Conservation (phyloP, 2,329 filamentous ascomycete species). For the Sphaerulina musiva region DNA sequence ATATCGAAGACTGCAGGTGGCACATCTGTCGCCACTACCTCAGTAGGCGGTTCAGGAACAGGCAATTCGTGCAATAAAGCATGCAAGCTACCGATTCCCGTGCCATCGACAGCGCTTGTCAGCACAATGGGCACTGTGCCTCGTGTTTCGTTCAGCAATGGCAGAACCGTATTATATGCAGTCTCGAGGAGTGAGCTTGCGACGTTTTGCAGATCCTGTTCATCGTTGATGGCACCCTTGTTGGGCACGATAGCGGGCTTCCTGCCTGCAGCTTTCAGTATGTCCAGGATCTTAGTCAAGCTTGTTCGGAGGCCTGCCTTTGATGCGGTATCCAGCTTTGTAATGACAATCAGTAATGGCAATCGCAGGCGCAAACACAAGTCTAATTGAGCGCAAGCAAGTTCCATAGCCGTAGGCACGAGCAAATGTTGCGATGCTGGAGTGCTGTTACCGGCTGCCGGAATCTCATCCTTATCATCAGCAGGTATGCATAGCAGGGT, state of each 20-base stretch:
- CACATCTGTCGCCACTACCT: conserved; percentile 34
- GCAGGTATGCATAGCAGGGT: conserved; percentile 80
- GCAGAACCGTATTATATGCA: conserved; percentile 46
- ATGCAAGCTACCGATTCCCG: conserved; percentile 73
- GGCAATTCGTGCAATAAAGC: conserved; percentile 72
- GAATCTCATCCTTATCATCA: conserved; percentile 55
- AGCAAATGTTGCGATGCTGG: conserved; percentile 46
- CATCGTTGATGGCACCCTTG: conserved; percentile 24
- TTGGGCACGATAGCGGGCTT: conserved; percentile 62
- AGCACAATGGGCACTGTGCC: conserved; percentile 73
- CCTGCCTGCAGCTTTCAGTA: conserved; percentile 68
- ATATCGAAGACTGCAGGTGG: conserved; percentile 64
- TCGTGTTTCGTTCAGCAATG: conserved; percentile 43
- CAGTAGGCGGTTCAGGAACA: conserved; percentile 43
- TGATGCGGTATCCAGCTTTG: conserved; percentile 82
- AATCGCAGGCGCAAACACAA: conserved; percentile 74
- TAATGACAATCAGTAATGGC: conserved; percentile 75
- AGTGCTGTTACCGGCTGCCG: conserved; percentile 41
- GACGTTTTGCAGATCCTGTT: conserved; percentile 53
- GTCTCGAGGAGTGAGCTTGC: conserved; percentile 53
- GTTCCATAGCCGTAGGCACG: conserved; percentile 56
- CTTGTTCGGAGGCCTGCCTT: conserved; percentile 63
- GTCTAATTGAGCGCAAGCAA: conserved; percentile 73
- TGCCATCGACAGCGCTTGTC: conserved; percentile 79
- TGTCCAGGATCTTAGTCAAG: conserved; percentile 66